Evolutionary conservation across 163 green algal genomes (phyloP).

Genomic region (Coccomyxa subellipsoidea): DNA sequence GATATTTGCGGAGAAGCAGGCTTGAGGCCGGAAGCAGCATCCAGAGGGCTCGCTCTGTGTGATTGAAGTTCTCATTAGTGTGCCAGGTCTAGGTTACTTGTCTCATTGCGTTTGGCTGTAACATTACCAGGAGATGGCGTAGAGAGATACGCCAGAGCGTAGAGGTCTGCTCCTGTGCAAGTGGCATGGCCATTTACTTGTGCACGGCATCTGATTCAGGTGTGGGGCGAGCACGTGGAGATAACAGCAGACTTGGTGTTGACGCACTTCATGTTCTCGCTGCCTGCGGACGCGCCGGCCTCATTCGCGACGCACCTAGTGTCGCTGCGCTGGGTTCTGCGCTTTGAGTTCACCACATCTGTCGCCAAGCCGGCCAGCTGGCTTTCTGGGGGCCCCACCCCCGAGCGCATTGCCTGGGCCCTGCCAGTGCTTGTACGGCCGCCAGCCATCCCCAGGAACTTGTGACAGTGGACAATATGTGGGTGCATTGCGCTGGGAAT

Average conservation of each 20-base stretch:
- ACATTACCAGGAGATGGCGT: too few species aligned
- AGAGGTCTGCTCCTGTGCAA: too few species aligned
- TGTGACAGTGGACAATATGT: too few species aligned
- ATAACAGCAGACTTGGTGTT: slow-evolving; percentile 57
- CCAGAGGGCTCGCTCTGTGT: too few species aligned
- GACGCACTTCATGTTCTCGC: slow-evolving; percentile 66
- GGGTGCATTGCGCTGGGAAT: too few species aligned
- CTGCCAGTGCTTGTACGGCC: slow-evolving; percentile 56
- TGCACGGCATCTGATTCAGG: slow-evolving; percentile 11
- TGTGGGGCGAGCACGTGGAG: slow-evolving; percentile 62
- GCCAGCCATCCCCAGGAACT: slow-evolving; percentile 10
- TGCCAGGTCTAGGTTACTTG: too few species aligned
- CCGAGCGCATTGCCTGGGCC: slow-evolving; percentile 58
- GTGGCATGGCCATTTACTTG: too few species aligned
- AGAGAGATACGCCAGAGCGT: too few species aligned
- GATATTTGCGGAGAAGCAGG: too few species aligned
- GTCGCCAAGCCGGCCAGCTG: neutral
- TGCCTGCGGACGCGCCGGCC: slow-evolving; percentile 54
- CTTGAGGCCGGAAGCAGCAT: too few species aligned
- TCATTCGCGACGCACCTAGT: slow-evolving; percentile 66
- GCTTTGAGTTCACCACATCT: slow-evolving; percentile 63
- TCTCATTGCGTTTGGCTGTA: too few species aligned
- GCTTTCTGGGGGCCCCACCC: slow-evolving; percentile 11
- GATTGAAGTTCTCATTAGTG: too few species aligned
- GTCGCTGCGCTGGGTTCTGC: slow-evolving; percentile 62